phyloP scores from a whole-genome alignment of 1,284 basidiomycete species.

The Sanghuangporus weigelae region DNA sequence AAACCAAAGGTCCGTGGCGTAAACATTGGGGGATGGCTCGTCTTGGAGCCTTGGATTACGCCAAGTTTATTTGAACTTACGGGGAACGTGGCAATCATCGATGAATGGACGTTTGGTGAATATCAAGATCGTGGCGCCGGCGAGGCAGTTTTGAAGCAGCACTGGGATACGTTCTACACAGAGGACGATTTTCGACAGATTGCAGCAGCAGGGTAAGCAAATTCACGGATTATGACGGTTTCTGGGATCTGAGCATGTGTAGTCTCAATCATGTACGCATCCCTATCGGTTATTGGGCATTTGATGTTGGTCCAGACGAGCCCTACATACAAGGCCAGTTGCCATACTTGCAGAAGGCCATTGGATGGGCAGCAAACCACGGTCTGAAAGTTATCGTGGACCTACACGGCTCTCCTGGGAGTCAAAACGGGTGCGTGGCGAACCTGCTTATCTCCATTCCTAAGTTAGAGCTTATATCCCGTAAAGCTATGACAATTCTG shows the following conservation, averaged over 20 bases:
- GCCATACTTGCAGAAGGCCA: conserved; percentile 68
- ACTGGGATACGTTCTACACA: conserved; percentile 82
- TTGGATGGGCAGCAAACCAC: conserved; percentile 73
- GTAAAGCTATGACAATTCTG: conserved; percentile 79
- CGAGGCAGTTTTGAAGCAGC: conserved; percentile 45
- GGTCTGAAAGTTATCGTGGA: conserved; percentile 81
- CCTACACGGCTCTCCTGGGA: conserved; percentile 82
- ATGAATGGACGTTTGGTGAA: conserved; percentile 84
- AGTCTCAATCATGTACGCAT: conserved; percentile 83
- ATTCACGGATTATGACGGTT: neutral
- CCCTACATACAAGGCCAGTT: conserved; percentile 82
- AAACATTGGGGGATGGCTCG: conserved; percentile 77
- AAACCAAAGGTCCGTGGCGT: conserved; percentile 53
- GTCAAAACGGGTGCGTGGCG: conserved; percentile 65
- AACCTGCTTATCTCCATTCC: neutral
- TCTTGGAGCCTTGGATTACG: conserved; percentile 88
- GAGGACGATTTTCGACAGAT: conserved; percentile 71
- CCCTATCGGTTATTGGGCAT: conserved; percentile 92
- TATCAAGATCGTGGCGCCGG: conserved; percentile 51
- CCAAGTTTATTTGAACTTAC: conserved; percentile 82
- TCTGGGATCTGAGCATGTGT: neutral
- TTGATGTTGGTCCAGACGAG: conserved; percentile 74
- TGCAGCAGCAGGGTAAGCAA: conserved; percentile 60
- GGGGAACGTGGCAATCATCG: conserved; percentile 61
- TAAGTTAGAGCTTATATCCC: neutral